Conservation (phyloP, 306 rosid genomes). For the Pyrus betulifolia region DNA sequence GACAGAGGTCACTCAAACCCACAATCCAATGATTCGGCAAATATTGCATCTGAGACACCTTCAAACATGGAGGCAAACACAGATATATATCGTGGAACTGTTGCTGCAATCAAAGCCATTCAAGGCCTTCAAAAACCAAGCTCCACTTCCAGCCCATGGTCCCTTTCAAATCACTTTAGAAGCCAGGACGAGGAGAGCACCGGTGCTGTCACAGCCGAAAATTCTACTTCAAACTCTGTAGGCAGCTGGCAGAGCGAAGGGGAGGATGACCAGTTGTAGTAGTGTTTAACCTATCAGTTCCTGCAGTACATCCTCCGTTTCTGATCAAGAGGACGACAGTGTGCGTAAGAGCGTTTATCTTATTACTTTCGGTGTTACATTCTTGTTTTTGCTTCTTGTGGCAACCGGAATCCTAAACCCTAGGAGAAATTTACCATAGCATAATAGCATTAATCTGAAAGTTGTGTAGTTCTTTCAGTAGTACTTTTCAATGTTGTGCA, state of each 20-base stretch:
- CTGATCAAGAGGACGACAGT: conserved; percentile 30
- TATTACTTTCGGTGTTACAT: neutral
- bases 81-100: conserved; percentile 65
- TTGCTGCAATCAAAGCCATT: conserved; percentile 88
- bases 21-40: conserved; percentile 10
- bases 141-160: conserved; percentile 77
- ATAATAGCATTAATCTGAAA: neutral
- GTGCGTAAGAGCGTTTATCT: conserved; percentile 15
- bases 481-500: neutral
- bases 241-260: conserved; percentile 36
- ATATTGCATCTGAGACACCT: conserved; percentile 25
- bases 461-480: neutral
- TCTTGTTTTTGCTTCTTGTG: conserved; percentile 17
- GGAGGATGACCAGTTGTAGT: conserved; percentile 20
- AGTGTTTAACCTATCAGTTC: conserved; percentile 6
- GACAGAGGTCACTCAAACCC: conserved; percentile 9
- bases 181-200: conserved; percentile 59
- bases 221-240: conserved; percentile 61
- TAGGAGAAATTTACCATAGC: neutral
- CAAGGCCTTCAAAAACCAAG: conserved; percentile 72
- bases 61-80: conserved; percentile 57
- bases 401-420: conserved; percentile 12
- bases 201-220: conserved; percentile 78
- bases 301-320: conserved; percentile 6
- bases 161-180: conserved; percentile 58